These are phyloP conservation scores for Suillus alpinus DNA, from an alignment of 768 basidiomycete species.

Conservation along the genomic window DNA sequence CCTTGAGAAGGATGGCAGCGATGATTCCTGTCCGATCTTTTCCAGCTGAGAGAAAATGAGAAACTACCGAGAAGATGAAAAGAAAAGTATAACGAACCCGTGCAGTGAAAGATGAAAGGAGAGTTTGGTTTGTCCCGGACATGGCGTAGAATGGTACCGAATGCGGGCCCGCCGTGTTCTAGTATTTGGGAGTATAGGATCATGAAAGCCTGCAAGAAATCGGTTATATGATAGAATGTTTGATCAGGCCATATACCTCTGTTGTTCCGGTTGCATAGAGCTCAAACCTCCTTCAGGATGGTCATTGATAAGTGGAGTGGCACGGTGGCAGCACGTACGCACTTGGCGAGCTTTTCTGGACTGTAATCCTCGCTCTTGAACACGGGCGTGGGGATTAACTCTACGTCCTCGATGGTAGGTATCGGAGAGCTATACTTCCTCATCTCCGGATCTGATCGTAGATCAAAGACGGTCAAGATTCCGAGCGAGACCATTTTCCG, in stretches of 20 bases:
- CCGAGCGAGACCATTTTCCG: slow-evolving; percentile 56
- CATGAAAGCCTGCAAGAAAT: slow-evolving; percentile 62
- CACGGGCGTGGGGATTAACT: slow-evolving; percentile 61
- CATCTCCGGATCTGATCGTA: slow-evolving; percentile 80
- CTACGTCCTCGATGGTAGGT: slow-evolving; percentile 62
- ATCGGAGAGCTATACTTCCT: slow-evolving; percentile 65
- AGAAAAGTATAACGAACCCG: slow-evolving; percentile 35
- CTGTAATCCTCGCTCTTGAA: slow-evolving; percentile 74
- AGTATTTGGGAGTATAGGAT: slow-evolving; percentile 79
- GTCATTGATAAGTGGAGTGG: neutral
- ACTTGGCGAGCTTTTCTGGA: slow-evolving; percentile 83
- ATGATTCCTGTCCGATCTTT: slow-evolving; percentile 81
- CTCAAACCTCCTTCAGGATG: slow-evolving; percentile 37
- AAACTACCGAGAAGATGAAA: neutral
- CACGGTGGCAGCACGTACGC: slow-evolving; percentile 42
- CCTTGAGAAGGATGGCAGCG: slow-evolving; percentile 71
- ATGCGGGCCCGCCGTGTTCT: slow-evolving; percentile 66
- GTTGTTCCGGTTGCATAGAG: slow-evolving; percentile 79
- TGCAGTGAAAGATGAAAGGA: slow-evolving; percentile 74
- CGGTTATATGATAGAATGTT: slow-evolving; percentile 1
- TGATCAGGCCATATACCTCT: slow-evolving; percentile 44
- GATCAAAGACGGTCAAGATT: slow-evolving; percentile 68
- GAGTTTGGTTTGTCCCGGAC: slow-evolving; percentile 66
- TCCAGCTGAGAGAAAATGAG: slow-evolving; percentile 45
- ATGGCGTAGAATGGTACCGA: slow-evolving; percentile 70